Evolutionary conservation across 1,284 basidiomycete species (phyloP).

Genomic region (Trichosporon faecale): DNA sequence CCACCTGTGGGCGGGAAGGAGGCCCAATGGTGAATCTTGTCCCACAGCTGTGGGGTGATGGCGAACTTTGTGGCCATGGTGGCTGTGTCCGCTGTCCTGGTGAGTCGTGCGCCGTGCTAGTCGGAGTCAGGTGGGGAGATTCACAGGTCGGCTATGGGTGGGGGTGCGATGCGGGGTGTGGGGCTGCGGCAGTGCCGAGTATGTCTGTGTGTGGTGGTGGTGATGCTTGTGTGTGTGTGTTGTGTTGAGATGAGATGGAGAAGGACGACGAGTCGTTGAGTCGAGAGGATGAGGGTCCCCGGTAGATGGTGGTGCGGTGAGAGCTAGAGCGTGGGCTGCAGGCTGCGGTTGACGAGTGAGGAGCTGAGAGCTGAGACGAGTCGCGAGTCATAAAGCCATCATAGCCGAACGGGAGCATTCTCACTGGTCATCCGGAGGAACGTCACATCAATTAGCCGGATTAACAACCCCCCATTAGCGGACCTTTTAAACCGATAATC

Average conservation of each 20-base stretch:
- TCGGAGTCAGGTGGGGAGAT: not conserved
- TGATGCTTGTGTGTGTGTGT: not conserved
- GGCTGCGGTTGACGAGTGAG: not conserved
- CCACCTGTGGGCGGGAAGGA: conserved; percentile 90
- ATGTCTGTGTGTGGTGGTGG: not conserved
- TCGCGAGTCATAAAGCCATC: conserved; percentile 4
- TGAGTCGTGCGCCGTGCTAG: not conserved
- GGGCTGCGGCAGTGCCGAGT: not conserved
- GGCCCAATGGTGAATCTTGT: conserved; percentile 89
- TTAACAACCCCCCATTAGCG: not conserved
- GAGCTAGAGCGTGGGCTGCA: not conserved
- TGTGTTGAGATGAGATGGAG: not conserved
- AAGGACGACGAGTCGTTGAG: too few species aligned
- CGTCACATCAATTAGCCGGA: not conserved
- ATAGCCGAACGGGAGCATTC: conserved; percentile 1
- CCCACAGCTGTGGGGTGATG: conserved; percentile 78
- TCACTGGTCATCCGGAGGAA: not conserved
- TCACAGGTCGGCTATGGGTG: not conserved
- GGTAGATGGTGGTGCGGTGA: not conserved
- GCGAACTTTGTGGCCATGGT: conserved; percentile 52
- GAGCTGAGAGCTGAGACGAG: too few species aligned
- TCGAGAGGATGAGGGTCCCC: too few species aligned
- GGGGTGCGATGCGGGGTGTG: not conserved
- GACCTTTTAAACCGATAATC: not conserved
- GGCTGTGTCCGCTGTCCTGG: not conserved